Base-by-base conservation (phyloP, 148 eudicot species). In the Polygonum maritimum region DNA sequence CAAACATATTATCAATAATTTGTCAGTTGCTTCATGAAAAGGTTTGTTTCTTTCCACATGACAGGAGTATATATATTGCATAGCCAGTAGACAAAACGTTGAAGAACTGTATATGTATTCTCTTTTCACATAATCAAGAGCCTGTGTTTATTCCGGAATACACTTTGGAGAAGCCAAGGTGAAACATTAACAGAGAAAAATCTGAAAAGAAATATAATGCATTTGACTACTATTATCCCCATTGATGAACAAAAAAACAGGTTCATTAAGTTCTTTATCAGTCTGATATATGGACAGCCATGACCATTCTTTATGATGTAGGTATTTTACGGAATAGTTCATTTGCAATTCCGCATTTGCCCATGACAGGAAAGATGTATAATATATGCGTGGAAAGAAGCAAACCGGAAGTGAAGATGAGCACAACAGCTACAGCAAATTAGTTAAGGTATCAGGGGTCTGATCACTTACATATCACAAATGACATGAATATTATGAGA, bases 401-500 rank as follows among this genome's bases (percentile, higher is more conserved):
- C 18, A n/a, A 26, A 45, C 18, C 19, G 55, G 38, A 76, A 33
- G 63, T 35, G 13, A 18, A 76, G 26, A 44, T 14, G 74, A 47
- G 2, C 33, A 0, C 3, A 11, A 11, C 13, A 8, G 14, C 38
- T 19, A 60, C 31, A 36, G 10, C 49, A 4, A 63, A 60, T 55
- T 44, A 74, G 22, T 33, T 51, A 58, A 16, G 51, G 65, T 47
- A 73, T 63, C 2, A 10, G 44, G 41, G 39, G 35, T 38, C 5
- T 4, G 69, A 16, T 58, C 45, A 78, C 94, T 76, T 92, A 95
- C 98, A 78, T 84, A 88, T 92, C 47, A 95, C 79, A 75, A 90
- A 90, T 44, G 83, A 74, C 88, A 95, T 90, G 69, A 92, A 95
- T 76, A 83, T 49, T 71, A 89, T 19, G 71, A 92, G 90, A 75